These are phyloP conservation scores for Ophiognomonia clavigignenti-juglandacearum DNA, from an alignment of 2,329 filamentous ascomycete species.

Conservation along the genomic window DNA sequence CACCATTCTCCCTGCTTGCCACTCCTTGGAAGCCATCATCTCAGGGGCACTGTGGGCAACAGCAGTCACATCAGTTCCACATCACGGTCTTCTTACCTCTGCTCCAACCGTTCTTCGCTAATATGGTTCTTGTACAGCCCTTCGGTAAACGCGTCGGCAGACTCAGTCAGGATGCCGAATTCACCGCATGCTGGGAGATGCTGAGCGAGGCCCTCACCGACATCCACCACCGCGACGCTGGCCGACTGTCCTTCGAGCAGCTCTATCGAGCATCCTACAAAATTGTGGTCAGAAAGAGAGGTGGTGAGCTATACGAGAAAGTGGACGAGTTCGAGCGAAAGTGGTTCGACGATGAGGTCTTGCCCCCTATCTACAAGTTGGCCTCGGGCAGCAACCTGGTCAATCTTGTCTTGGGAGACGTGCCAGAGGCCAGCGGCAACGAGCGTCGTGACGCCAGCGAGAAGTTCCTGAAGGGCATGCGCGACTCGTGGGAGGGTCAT, in stretches of 20 bases:
- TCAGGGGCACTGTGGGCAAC: too few species aligned
- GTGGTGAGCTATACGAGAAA: slow-evolving; percentile 71
- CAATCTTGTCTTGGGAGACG: slow-evolving; percentile 53
- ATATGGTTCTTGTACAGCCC: slow-evolving; percentile 22
- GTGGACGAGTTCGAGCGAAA: slow-evolving; percentile 77
- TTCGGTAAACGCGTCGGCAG: slow-evolving; percentile 3
- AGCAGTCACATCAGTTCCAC: not conserved
- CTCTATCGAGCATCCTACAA: slow-evolving; percentile 93
- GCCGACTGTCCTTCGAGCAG: slow-evolving; percentile 86
- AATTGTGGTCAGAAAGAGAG: slow-evolving; percentile 84
- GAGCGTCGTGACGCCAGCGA: slow-evolving; percentile 79
- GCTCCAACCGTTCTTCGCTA: slow-evolving; percentile 4
- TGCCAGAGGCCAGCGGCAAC: slow-evolving; percentile 59
- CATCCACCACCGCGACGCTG: slow-evolving; percentile 90
- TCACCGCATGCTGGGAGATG: slow-evolving; percentile 78
- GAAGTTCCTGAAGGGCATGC: slow-evolving; percentile 71
- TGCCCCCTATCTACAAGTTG: slow-evolving; percentile 63
- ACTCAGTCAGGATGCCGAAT: slow-evolving; percentile 61
- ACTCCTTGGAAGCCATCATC: not conserved
- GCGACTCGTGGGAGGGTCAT: slow-evolving; percentile 81
- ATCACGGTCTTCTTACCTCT: not conserved
- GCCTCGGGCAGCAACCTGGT: slow-evolving; percentile 63
- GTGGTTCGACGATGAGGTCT: slow-evolving; percentile 74
- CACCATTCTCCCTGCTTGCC: not conserved
- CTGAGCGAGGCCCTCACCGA: slow-evolving; percentile 74